Percentiles rank a stretch among this genome's conserved stretches.
Conservation (phyloP, 331 rosid genomes). For the Erythrophleum ivorense region DNA sequence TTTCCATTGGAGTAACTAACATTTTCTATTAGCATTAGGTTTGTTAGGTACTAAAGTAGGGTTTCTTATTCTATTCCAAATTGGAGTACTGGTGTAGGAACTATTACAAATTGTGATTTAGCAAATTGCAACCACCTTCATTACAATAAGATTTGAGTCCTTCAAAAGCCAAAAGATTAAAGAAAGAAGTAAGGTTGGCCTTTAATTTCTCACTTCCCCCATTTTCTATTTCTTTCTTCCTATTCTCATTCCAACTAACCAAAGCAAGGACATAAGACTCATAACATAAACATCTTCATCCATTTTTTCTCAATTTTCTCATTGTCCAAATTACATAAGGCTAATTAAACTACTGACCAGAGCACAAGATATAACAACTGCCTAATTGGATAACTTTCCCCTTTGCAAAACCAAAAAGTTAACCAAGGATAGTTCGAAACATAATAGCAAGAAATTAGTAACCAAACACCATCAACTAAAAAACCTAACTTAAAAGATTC, state of each 20-base stretch:
- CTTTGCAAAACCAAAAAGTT: background rate
- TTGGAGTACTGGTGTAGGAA: too few relatives aligned
- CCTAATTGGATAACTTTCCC: too few relatives aligned
- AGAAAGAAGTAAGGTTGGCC: background rate
- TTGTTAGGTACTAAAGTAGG: background rate
- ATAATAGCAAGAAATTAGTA: background rate
- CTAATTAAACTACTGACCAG: constrained; percentile 23
- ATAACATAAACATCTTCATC: constrained; percentile 6
- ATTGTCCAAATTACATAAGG: background rate
- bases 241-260: constrained; percentile 10
- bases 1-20: background rate
- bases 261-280: constrained; percentile 19
- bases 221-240: constrained; percentile 22
- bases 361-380: too few relatives aligned
- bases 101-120: too few relatives aligned
- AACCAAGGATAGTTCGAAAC: too few relatives aligned
- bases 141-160: background rate
- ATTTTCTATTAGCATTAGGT: background rate
- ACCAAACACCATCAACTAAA: constrained; percentile 11
- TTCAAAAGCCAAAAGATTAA: background rate
- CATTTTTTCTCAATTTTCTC: constrained; percentile 6
- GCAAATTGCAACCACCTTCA: background rate
- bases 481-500: constrained; percentile 33
- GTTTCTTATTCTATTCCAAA: background rate
- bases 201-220: too few relatives aligned